Conservation (phyloP, 306 rosid species). For the Canavalia ensiformis region DNA sequence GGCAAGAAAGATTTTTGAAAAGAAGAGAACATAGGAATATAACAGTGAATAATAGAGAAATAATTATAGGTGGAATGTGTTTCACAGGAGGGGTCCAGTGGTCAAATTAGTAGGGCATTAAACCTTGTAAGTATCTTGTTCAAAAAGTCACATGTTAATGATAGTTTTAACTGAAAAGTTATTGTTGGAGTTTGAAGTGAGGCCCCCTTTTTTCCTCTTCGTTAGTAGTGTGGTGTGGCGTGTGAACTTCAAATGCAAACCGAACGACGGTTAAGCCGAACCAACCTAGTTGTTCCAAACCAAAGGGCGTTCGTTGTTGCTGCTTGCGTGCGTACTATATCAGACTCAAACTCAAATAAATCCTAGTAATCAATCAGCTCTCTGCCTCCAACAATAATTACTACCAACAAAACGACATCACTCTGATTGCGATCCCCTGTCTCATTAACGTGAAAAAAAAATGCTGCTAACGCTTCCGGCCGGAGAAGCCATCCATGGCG, state of each 20-base stretch:
- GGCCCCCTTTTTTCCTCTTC: slow-evolving; percentile 16
- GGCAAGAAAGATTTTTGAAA: not conserved
- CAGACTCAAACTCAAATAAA: not conserved
- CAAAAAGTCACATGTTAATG: slow-evolving; percentile 46
- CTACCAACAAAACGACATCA: slow-evolving; percentile 42
- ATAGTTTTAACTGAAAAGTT: slow-evolving; percentile 46
- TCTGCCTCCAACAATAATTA: not conserved
- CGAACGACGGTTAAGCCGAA: slow-evolving; percentile 56
- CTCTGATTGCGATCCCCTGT: slow-evolving; percentile 34
- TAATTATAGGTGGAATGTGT: not conserved
- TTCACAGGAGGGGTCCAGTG: not conserved
- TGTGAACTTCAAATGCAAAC: slow-evolving; percentile 56
- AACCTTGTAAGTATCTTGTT: slow-evolving; percentile 43
- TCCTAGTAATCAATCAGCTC: not conserved
- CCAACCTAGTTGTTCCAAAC: slow-evolving; percentile 24
- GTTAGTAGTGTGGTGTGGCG: slow-evolving; percentile 17
- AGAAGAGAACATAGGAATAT: too few relatives aligned
- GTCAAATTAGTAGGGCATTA: slow-evolving; percentile 36
- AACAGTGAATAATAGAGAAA: too few relatives aligned
- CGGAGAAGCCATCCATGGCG: slow-evolving; percentile 50
- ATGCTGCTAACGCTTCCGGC: slow-evolving; percentile 54
- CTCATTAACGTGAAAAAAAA: slow-evolving; percentile 10
- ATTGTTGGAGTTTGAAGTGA: slow-evolving; percentile 26
- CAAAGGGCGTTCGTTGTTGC: not conserved
- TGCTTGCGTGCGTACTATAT: not conserved